Base-by-base conservation (phyloP, 345 rosid genomes). In the Ricinus communis region DNA sequence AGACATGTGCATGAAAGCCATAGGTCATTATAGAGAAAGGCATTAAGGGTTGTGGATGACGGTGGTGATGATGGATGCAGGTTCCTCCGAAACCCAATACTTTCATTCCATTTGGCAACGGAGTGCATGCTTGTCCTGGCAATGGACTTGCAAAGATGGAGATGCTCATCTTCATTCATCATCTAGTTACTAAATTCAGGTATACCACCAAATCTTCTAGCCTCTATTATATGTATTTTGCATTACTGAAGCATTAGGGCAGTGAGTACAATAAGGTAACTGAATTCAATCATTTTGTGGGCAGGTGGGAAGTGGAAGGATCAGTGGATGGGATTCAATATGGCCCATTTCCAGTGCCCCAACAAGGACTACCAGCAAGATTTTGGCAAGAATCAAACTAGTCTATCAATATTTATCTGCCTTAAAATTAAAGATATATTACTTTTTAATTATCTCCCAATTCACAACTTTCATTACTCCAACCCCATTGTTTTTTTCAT, bases 91-190 rank as follows among this genome's bases (percentile, higher is more conserved):
- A 81, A 72, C 87, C 99, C 67, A 82, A 90, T 61, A 90, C 93
- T 0, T 92, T 87, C 77, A 80, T 90, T 91, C 97, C 99, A n/a
- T 95, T 95, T 68, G 97, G 99, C 68, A 86, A 72, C 41, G 99
- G 99, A n/a, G 91, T 80, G 6, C 99, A 95, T 55, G 80, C 96
- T 31, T 95, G 99, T 82, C 97, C 99, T 4, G 99, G 99, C 28
- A 92, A 85, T 56, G 93, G 90, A 62, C 92, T 95, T 5, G 97
- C 99, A 87, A 95, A 90, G 85, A 75, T 92, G 77, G 91, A 92
- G 81, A 83, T 91, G 60, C 87, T 95, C 63, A 80, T 88, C 56
- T 70, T 95, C 59, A 77, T 95, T 71, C 97, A 95, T 69, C 96
- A 95, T 71, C 80, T 95, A 9, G 71, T 82, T 24, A 87, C 93